Conservation (phyloP, 2,329 filamentous ascomycete genomes). For the Xylariales sp. region DNA sequence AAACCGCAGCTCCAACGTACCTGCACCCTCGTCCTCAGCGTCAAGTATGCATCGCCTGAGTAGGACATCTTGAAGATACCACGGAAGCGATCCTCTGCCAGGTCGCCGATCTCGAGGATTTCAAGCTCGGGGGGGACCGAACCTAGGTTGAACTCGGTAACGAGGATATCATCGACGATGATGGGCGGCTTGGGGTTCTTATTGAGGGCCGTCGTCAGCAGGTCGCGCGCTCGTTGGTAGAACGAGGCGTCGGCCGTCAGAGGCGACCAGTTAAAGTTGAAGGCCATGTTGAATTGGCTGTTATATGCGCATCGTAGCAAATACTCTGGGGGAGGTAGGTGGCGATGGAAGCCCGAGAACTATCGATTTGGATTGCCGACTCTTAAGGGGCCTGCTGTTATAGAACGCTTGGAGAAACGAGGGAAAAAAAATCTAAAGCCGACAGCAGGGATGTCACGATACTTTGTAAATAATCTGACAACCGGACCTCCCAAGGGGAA, state of each 20-base stretch:
- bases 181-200: constrained; percentile 97
- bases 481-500: too few relatives aligned
- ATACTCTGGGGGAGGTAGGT: too few relatives aligned
- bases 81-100: constrained; percentile 93
- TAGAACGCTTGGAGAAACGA: too few relatives aligned
- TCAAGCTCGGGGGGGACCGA: constrained; percentile 92
- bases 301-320: constrained; percentile 21
- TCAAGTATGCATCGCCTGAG: constrained; percentile 89
- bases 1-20: constrained; percentile 40
- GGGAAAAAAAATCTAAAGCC: too few relatives aligned
- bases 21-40: constrained; percentile 92
- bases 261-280: constrained; percentile 99
- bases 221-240: constrained; percentile 85
- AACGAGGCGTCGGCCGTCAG: constrained; percentile 91
- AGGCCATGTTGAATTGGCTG: constrained; percentile 73
- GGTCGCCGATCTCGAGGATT: constrained; percentile 94
- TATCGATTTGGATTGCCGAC: too few relatives aligned
- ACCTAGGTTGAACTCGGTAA: constrained; percentile 95
- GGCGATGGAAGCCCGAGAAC: too few relatives aligned
- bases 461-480: too few relatives aligned
- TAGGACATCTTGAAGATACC: constrained; percentile 99
- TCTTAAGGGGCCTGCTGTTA: background rate
- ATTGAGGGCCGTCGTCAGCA: constrained; percentile 92
- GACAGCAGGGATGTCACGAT: too few relatives aligned
- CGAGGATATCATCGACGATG: constrained; percentile 98